Conservation (phyloP, 352 stramenopile genomes). For the Phytopythium vexans region DNA sequence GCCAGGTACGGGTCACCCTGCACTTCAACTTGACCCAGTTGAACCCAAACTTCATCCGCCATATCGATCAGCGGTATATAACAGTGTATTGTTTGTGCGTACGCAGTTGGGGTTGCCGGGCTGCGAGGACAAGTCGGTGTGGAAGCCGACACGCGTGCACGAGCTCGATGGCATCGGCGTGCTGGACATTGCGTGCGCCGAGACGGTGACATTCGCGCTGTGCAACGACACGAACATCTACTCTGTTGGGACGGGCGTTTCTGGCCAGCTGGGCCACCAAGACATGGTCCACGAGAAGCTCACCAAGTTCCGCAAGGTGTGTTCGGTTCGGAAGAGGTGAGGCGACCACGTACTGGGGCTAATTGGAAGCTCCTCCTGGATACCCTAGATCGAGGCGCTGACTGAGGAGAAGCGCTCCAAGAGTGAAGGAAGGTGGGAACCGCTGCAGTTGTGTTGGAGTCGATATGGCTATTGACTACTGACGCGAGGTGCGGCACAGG, state of each 20-base stretch:
- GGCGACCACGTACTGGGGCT: no score
- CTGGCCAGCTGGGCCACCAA: slow-evolving; percentile 67
- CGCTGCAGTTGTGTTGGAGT: no score
- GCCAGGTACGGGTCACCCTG: slow-evolving; percentile 41
- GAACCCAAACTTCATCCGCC: not conserved
- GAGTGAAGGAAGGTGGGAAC: slow-evolving; percentile 55
- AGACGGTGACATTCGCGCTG: slow-evolving; percentile 59
- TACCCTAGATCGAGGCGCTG: slow-evolving; percentile 51
- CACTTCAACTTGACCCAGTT: slow-evolving; percentile 5
- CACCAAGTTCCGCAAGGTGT: slow-evolving; percentile 67
- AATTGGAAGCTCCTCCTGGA: not conserved
- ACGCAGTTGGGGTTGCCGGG: slow-evolving; percentile 47
- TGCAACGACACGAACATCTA: slow-evolving; percentile 77
- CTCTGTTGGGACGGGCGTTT: slow-evolving; percentile 57
- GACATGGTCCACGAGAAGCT: slow-evolving; percentile 81
- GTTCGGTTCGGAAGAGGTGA: not conserved
- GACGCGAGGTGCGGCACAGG: slow-evolving; percentile 13
- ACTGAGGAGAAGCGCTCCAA: slow-evolving; percentile 76
- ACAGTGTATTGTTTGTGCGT: slow-evolving; percentile 5
- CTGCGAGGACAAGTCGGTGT: slow-evolving; percentile 45
- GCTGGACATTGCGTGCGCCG: slow-evolving; percentile 55
- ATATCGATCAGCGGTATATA: slow-evolving; percentile 2
- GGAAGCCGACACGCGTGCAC: slow-evolving; percentile 55
- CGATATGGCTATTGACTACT: no score
- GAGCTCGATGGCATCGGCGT: slow-evolving; percentile 62